A percentile compares a stretch with the other conserved stretches of the same genome.
Conservation (phyloP, 2,329 filamentous ascomycete genomes). For the Penicillium nordicum region DNA sequence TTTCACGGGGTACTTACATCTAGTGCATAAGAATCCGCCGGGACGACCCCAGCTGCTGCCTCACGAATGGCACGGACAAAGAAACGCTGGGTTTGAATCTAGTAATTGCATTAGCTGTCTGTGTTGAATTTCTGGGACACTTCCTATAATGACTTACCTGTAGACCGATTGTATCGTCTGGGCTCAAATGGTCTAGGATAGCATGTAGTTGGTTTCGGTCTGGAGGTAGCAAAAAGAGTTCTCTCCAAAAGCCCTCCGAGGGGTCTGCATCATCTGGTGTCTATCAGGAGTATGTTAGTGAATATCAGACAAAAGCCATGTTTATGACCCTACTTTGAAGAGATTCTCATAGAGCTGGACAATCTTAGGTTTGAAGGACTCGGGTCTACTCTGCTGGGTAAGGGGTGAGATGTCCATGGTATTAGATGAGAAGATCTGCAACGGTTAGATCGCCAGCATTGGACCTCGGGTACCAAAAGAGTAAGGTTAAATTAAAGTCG, state of each 20-base stretch:
- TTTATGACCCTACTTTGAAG: constrained; percentile 55
- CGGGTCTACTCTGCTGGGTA: constrained; percentile 84
- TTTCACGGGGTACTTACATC: constrained; percentile 58
- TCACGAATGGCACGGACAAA: constrained; percentile 70
- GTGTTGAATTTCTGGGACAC: background rate
- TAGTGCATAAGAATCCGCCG: constrained; percentile 72
- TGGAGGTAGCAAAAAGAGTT: constrained; percentile 87
- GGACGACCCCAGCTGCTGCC: constrained; percentile 59
- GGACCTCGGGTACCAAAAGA: constrained; percentile 1
- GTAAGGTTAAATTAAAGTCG: constrained; percentile 7
- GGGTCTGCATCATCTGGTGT: constrained; percentile 66
- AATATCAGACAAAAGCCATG: background rate
- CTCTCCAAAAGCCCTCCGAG: constrained; percentile 89
- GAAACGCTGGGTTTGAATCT: constrained; percentile 70
- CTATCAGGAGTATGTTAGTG: constrained; percentile 37
- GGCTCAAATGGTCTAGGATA: constrained; percentile 66
- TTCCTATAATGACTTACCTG: constrained; percentile 50
- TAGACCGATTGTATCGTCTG: constrained; percentile 71
- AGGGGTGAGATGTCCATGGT: constrained; percentile 86
- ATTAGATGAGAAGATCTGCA: constrained; percentile 21
- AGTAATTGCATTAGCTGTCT: constrained; percentile 16
- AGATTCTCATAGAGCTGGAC: constrained; percentile 82
- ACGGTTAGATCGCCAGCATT: constrained; percentile 18
- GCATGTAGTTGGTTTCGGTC: constrained; percentile 66
- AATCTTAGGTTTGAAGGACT: constrained; percentile 91